Base-by-base conservation (phyloP, 2,329 filamentous ascomycete genomes). In the Neoscytalidium dimidiatum region DNA sequence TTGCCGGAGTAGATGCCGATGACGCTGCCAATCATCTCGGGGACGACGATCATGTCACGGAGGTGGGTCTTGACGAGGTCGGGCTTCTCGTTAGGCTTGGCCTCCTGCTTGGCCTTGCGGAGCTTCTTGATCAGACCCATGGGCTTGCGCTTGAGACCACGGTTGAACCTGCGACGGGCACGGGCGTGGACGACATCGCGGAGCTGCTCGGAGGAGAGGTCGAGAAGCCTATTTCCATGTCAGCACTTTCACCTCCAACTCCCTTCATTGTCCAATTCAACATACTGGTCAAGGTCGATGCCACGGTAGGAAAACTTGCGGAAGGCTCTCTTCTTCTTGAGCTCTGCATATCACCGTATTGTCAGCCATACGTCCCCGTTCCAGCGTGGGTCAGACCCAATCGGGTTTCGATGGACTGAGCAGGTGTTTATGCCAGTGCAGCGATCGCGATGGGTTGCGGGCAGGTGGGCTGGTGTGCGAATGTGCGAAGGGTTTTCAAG, bases 111-210 rank as follows among this genome's bases (percentile, higher is more conserved):
- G 75, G 95, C 91, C 89, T 97, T 98, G 83, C 95, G 94, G 79
- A 99, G 92, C 90, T 99, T 99, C 92, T 98, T 98, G 90, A 99
- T 98, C 79, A 99, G 88, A 78, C 95, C 95, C 95, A 99, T 98
- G 78, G 95, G 95, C 88, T 96, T 96, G 87, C 95, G 94, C 92
- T 98, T 99, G 79, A 99, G 91, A 79, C 95, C 95, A 75, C 95
- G 94, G 91, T 98, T 98, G 91, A 99, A 98, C 82, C 96, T 90
- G 84, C 95, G 90, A 82, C 95, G 94, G 81, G 95, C 95, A 82
- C 95, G 95, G 79, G 95, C 95, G 88, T 99, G 95, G 79, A 99
- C 94, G 82, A 99, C 92, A 91, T 97, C 94, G 80, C 95, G 94
- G 83, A 99, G 93, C 86, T 98, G 92, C 83, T 98, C 95, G 79